Evolutionary conservation across 2,329 filamentous ascomycete genomes (phyloP), one percentile per base, ranked within the genome.

Genomic region (Talaromyces sp.): DNA sequence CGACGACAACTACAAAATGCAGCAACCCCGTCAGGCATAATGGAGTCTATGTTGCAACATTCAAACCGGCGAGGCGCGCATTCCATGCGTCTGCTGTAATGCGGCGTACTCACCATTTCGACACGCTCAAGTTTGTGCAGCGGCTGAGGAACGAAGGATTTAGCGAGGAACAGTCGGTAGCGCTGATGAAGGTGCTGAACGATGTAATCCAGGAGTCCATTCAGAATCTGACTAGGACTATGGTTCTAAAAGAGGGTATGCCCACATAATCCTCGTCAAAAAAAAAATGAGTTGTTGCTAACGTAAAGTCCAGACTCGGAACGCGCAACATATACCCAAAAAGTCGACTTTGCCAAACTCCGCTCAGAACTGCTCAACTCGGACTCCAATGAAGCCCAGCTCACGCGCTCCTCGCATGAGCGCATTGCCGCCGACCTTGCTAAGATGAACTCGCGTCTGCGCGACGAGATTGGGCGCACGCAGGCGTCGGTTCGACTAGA

Each of bases 181-280:
- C 95, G n/a, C 95, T 97, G 89, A 98, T 99, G 95, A 91, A 90
- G 73, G 91, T 98, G 7, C 81, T 99, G 43, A 93, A 92, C 76
- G 93, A 98, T 74, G 93, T 98, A 10, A 97, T 99, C 66, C 91
- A 98, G 74, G 95, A 99, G 78, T 96, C 91, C 73, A 98, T 99
- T 68, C 93, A 97, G 75, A 98, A 98, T 76, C 84, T 99, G 55
- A 98, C 93, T 0, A 88, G 93, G 65, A 98, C 93, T 17, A 99
- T 99, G 95, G 95, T 99, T 49, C 85, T 96, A 53, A 91, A 93
- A 70, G 95, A 99, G 78, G 95, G 96, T 78, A 86, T 90, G 68
- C 7, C 21, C 13, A 4, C 1, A 27, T 6, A n/a, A n/a, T n/a
- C n/a, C n/a, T n/a, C n/a, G n/a, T n/a, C n/a, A n/a, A n/a, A n/a